Conservation (phyloP, 2,329 filamentous ascomycete genomes). For the Aspergillus persii region DNA sequence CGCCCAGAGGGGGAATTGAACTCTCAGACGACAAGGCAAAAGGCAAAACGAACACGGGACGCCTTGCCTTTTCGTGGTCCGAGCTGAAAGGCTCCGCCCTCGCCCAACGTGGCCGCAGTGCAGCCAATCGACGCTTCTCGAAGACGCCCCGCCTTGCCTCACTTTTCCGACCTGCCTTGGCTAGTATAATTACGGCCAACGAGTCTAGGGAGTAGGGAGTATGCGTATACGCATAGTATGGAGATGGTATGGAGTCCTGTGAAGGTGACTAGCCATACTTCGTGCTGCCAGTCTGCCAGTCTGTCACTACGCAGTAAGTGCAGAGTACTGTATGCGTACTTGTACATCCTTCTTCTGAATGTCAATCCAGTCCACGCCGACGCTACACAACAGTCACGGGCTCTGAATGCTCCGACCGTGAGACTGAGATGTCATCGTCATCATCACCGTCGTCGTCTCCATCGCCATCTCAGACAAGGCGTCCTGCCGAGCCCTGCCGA, state of each 20-base stretch:
- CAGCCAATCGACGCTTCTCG: constrained; percentile 25
- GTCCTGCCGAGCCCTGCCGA: no score
- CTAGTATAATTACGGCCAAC: no score
- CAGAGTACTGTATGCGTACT: no score
- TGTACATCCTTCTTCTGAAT: not conserved
- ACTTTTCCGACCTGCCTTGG: constrained; percentile 14
- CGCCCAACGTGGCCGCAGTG: constrained; percentile 17
- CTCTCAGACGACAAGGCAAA: not conserved
- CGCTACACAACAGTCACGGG: not conserved
- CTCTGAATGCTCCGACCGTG: not conserved
- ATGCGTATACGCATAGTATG: no score
- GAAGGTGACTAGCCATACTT: no score
- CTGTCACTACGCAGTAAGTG: no score
- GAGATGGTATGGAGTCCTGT: no score
- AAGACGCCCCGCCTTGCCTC: constrained; percentile 23
- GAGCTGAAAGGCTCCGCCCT: not conserved
- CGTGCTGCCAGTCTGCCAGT: no score
- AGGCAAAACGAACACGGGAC: not conserved
- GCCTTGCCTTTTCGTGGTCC: not conserved
- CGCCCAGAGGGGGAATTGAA: not conserved
- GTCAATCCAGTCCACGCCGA: not conserved
- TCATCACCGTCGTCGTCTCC: no score
- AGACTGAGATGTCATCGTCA: not conserved
- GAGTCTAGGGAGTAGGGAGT: no score
- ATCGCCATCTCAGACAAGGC: no score